phyloP scores from a whole-genome alignment of 1,139 yeast species.

The Hansenula sp. region DNA sequence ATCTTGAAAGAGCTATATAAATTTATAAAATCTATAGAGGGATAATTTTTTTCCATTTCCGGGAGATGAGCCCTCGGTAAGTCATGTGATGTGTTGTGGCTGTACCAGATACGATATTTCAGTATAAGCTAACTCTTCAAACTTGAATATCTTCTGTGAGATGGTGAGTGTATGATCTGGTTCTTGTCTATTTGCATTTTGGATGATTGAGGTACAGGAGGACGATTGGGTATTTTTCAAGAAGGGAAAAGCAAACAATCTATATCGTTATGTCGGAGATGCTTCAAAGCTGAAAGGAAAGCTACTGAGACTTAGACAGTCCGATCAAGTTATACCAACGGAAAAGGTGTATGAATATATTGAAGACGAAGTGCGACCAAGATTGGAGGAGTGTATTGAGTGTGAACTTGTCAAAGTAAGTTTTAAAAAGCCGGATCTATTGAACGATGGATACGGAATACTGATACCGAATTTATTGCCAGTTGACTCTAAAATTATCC shows the following conservation, averaged over 20 bases:
- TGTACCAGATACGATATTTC: neutral
- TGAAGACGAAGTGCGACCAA: neutral
- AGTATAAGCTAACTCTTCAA: too few species aligned
- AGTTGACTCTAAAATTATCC: neutral
- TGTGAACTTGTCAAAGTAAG: constrained; percentile 11
- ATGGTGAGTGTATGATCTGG: too few species aligned
- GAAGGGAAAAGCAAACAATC: constrained; percentile 20
- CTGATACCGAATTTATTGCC: constrained; percentile 16
- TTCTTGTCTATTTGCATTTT: too few species aligned
- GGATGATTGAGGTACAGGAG: neutral
- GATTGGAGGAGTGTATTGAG: constrained; percentile 6
- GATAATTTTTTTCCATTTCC: constrained; percentile 1
- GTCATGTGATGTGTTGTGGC: neutral
- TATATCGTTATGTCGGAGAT: constrained; percentile 15
- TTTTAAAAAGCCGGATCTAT: constrained; percentile 4
- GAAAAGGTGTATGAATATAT: constrained; percentile 12
- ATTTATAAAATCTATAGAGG: too few species aligned
- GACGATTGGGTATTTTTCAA: constrained; percentile 17
- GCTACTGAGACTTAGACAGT: constrained; percentile 16
- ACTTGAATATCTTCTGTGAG: too few species aligned
- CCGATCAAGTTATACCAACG: constrained; percentile 11
- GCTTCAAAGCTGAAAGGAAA: constrained; percentile 3
- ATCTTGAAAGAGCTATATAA: too few species aligned
- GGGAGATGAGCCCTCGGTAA: constrained; percentile 11
- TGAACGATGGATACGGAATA: constrained; percentile 22